phyloP scores from a whole-genome alignment of 345 rosid species.

The Sisymbrium altissimum region DNA sequence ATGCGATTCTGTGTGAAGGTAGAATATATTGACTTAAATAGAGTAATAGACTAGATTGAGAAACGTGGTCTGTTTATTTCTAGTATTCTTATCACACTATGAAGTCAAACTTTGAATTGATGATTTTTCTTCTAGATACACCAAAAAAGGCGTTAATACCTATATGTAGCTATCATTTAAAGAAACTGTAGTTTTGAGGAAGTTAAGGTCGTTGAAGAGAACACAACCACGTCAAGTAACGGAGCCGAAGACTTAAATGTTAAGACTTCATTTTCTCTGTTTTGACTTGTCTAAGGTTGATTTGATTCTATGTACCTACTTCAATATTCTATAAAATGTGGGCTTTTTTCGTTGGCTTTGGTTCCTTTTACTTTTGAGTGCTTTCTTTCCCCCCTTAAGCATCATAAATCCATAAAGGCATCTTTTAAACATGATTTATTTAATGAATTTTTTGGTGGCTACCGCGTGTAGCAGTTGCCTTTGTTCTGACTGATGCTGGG shows the following conservation, averaged over 20 bases:
- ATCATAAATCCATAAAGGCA: background rate
- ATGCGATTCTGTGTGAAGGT: background rate
- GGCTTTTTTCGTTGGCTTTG: constrained; percentile 2
- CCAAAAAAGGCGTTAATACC: background rate
- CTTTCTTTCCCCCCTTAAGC: background rate
- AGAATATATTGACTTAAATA: background rate
- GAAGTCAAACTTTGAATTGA: background rate
- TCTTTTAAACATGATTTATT: background rate
- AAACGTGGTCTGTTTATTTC: background rate
- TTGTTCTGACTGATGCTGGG: background rate
- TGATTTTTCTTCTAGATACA: background rate
- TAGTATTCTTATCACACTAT: background rate
- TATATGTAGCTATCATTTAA: background rate
- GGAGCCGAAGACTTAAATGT: background rate
- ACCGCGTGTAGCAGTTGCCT: background rate
- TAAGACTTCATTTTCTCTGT: background rate
- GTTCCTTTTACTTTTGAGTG: background rate
- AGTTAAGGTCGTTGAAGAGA: background rate
- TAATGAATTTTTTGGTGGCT: background rate
- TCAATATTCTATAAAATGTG: background rate
- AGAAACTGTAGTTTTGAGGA: background rate
- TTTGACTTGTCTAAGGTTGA: constrained; percentile 6
- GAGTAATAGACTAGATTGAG: background rate
- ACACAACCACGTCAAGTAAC: background rate
- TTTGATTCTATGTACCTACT: background rate